These are phyloP conservation scores for Polyporus tsugae DNA, from an alignment of 1,284 basidiomycete species.

Conservation along the genomic window DNA sequence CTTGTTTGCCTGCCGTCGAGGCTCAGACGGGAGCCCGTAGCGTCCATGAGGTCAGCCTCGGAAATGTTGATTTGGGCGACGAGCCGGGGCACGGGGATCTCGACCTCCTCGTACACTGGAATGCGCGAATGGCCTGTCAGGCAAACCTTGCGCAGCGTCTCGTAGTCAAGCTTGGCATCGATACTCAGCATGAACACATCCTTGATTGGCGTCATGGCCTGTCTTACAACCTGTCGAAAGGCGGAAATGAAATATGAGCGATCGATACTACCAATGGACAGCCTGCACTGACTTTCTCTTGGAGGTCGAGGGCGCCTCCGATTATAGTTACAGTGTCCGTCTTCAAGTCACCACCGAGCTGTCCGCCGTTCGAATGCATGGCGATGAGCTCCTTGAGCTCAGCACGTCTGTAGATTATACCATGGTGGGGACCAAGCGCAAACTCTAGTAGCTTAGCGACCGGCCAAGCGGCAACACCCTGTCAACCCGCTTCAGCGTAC, in stretches of 20 bases:
- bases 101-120: conserved; percentile 79
- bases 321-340: conserved; percentile 81
- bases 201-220: conserved; percentile 86
- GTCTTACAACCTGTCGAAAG: conserved; percentile 35
- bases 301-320: conserved; percentile 76
- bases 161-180: conserved; percentile 82
- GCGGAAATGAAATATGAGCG: neutral
- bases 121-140: conserved; percentile 82
- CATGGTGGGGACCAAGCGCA: conserved; percentile 69
- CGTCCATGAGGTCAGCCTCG: conserved; percentile 27
- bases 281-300: conserved; percentile 63
- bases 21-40: conserved; percentile 26
- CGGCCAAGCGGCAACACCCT: conserved; percentile 87
- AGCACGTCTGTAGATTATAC: conserved; percentile 62
- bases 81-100: conserved; percentile 56
- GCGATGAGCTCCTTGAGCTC: conserved; percentile 80
- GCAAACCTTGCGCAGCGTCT: conserved; percentile 78
- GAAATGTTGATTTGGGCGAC: conserved; percentile 32
- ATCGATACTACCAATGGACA: conserved; percentile 44
- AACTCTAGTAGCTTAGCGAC: conserved; percentile 75
- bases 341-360: conserved; percentile 73
- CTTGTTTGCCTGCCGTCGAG: conserved; percentile 33
- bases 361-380: conserved; percentile 65
- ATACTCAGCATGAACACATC: conserved; percentile 87
- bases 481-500: neutral